Evolutionary conservation across 352 stramenopile genomes (phyloP), one percentile per base, ranked within the genome.

Genomic region (Pseudoperonospora humuli): DNA sequence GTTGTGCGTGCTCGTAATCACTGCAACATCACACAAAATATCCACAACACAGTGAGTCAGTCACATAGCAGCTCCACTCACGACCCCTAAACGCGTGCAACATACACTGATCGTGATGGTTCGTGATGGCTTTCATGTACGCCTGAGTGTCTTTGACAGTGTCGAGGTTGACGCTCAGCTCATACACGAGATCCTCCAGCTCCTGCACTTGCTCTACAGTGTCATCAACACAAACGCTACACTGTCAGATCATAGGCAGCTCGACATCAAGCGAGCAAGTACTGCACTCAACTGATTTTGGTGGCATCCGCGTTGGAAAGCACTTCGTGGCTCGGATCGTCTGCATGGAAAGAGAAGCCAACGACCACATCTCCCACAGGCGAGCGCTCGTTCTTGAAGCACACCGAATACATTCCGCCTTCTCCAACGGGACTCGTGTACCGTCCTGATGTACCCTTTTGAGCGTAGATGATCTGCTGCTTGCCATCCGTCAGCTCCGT

Each of bases 111-210:
- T 83, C 58, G 53, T 93, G 78, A 53, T 87, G 65, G 50, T 70
- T 70, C n/a, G 75, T 83, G 54, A 91, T 89, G 28, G 75, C 60
- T 61, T 90, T 90, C 76, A 93, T 87, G 64, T 79, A 93, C 27
- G 75, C 67, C 40, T 93, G 78, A 5, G 78, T 87, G 55, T 93
- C 81, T 50, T 90, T 93, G 37, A 93, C 81, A 0, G 76, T 88
- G 59, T 93, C 81, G 28, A 93, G 63, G 28, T 77, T 82, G 53
- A 85, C 68, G n/a, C 73, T 79, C 26, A 93, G 61, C 55, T 93
- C 78, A 50, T 88, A 90, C 36, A 93, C 81, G 34, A 93, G 63
- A 28, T 93, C 79, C 51, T 93, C 81, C 28, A 93, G 59, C 23
- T 89, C 79, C 45, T 89, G 81, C 28, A 87, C 75, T 76, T 93